Percentiles rank a stretch among this genome's conserved stretches.
Conservation (phyloP, 1,284 basidiomycete species). For the Papiliotrema nemorosa region DNA sequence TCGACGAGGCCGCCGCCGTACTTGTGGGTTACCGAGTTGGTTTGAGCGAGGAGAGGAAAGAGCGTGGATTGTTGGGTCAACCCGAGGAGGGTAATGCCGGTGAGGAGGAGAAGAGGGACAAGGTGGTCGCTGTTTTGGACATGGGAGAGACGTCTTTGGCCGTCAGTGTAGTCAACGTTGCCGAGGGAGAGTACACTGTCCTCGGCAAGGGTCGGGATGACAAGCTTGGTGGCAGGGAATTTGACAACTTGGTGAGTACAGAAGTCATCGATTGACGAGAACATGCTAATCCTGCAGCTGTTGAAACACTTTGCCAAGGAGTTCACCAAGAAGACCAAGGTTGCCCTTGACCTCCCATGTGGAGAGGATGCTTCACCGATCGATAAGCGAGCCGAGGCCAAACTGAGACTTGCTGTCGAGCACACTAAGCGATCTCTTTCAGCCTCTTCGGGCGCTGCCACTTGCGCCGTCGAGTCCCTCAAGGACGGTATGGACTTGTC, state of each 20-base stretch:
- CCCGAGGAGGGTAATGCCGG: conserved; percentile 51
- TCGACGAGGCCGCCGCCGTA: conserved; percentile 81
- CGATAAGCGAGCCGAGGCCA: conserved; percentile 86
- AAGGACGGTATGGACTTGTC: conserved; percentile 94
- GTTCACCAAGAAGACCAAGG: conserved; percentile 95
- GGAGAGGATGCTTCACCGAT: conserved; percentile 53
- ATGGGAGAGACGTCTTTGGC: conserved; percentile 58
- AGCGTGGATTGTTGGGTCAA: conserved; percentile 43
- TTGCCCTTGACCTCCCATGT: conserved; percentile 63
- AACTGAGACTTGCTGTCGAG: conserved; percentile 87
- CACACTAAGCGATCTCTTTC: conserved; percentile 91
- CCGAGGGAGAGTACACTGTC: conserved; percentile 56
- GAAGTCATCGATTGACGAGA: background rate
- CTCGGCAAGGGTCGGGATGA: conserved; percentile 53
- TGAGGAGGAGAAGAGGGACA: conserved; percentile 52
- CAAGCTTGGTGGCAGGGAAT: conserved; percentile 55
- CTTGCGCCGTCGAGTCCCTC: conserved; percentile 85
- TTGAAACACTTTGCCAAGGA: conserved; percentile 93
- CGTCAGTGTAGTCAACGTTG: conserved; percentile 54
- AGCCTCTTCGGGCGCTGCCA: conserved; percentile 81
- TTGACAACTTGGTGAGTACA: conserved; percentile 51
- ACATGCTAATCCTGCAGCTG: conserved; percentile 53
- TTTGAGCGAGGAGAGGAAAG: conserved; percentile 45
- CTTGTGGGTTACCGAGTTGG: conserved; percentile 50
- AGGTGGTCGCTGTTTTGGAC: conserved; percentile 57